Conservation (phyloP, 345 rosid species). For the Ceriops zippeliana region DNA sequence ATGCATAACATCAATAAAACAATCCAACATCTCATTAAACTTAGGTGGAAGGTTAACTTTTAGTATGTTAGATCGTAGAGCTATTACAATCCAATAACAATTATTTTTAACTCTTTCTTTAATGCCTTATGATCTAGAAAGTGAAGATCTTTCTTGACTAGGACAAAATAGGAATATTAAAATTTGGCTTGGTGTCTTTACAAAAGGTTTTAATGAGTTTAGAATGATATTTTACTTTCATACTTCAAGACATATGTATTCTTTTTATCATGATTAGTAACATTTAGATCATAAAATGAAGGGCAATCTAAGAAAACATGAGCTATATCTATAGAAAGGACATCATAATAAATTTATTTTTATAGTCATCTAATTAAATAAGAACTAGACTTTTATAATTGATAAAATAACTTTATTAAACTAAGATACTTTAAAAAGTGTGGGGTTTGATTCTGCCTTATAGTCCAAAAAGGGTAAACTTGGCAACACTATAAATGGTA, state of each 20-base stretch:
- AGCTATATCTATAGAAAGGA: neutral
- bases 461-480: no score
- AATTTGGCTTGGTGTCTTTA: neutral
- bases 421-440: neutral
- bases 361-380: neutral
- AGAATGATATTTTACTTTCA: neutral
- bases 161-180: neutral
- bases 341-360: neutral
- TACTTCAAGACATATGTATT: neutral
- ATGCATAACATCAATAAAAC: neutral
- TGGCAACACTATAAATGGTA: no score
- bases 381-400: neutral
- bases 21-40: neutral
- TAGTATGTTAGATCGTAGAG: no score
- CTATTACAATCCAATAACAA: neutral
- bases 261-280: neutral
- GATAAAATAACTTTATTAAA: neutral
- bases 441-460: no score
- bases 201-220: neutral
- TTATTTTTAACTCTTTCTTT: neutral
- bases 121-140: neutral
- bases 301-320: neutral
- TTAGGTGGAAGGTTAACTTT: no score
- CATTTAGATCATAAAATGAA: neutral
- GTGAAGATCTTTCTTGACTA: neutral